phyloP scores from a whole-genome alignment of 805 yeast species.

The Helenozyma rhizophorensis region DNA sequence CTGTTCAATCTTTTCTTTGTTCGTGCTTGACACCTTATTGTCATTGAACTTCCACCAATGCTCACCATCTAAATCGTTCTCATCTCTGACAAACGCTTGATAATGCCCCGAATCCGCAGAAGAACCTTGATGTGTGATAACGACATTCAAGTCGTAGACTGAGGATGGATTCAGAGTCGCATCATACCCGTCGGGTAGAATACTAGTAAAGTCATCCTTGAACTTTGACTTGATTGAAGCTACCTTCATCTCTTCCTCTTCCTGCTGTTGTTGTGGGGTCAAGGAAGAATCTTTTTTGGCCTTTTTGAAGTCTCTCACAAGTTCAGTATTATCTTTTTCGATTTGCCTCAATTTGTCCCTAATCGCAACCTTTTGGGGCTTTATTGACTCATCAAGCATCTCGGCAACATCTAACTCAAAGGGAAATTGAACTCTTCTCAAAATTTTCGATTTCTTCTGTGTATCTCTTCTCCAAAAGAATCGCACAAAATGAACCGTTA shows the following conservation, averaged over 20 bases:
- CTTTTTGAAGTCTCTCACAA: constrained; percentile 69
- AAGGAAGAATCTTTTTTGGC: constrained; percentile 36
- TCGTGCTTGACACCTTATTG: constrained; percentile 77
- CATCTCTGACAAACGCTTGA: constrained; percentile 81
- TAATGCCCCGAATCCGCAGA: constrained; percentile 97
- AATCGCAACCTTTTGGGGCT: constrained; percentile 57
- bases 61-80: constrained; percentile 56
- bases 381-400: constrained; percentile 74
- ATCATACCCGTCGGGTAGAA: constrained; percentile 34
- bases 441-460: constrained; percentile 83
- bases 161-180: constrained; percentile 82
- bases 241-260: constrained; percentile 48
- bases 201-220: constrained; percentile 39
- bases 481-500: constrained; percentile 89
- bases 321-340: constrained; percentile 70
- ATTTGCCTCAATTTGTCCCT: constrained; percentile 76
- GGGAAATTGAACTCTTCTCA: constrained; percentile 93
- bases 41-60: constrained; percentile 96
- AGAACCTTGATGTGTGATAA: constrained; percentile 91
- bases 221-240: constrained; percentile 48
- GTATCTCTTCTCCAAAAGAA: constrained; percentile 96
- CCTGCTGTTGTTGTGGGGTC: constrained; percentile 52
- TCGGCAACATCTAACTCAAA: constrained; percentile 87
- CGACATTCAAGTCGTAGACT: constrained; percentile 75
- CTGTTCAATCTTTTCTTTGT: constrained; percentile 73